A percentile compares a stretch with the other conserved stretches of the same genome.
These are phyloP conservation scores for Colletotrichum viniferum DNA, from an alignment of 2,329 filamentous ascomycete species.

Conservation along the genomic window DNA sequence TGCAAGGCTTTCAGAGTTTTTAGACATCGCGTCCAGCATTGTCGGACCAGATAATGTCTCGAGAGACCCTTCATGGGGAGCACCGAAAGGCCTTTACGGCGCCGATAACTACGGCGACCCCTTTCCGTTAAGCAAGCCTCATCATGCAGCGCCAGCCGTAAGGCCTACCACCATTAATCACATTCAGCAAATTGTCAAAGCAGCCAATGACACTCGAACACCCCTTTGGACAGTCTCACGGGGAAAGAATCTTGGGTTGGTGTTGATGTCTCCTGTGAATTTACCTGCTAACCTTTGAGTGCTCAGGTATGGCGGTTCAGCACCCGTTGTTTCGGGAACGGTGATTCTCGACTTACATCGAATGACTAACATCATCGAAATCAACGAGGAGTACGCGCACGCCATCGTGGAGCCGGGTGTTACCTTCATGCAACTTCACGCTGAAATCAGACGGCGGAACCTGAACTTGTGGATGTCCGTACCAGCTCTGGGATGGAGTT, in stretches of 20 bases:
- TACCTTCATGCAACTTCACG: conserved; percentile 46
- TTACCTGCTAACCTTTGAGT: not conserved
- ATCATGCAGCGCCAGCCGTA: not conserved
- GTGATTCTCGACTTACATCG: conserved; percentile 46
- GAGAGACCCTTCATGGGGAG: not conserved
- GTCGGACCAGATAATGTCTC: not conserved
- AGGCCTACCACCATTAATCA: not conserved
- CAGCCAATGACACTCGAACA: not conserved
- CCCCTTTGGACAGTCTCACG: not conserved
- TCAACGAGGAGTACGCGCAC: conserved; percentile 44
- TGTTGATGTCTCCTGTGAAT: not conserved
- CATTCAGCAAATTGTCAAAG: not conserved
- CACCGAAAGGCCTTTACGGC: not conserved
- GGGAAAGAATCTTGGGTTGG: not conserved
- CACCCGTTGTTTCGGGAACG: conserved; percentile 36
- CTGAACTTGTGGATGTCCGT: conserved; percentile 49
- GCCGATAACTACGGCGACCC: not conserved
- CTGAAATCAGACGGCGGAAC: conserved; percentile 30
- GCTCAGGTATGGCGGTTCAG: conserved; percentile 48
- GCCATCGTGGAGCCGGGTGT: conserved; percentile 50
- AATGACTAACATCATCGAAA: conserved; percentile 47
- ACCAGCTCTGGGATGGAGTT: conserved; percentile 37
- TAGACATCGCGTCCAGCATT: not conserved
- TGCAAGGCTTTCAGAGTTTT: not conserved
- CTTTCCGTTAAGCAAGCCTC: not conserved